Evolutionary conservation across 2,329 filamentous ascomycete species (phyloP), one percentile per base, ranked within the genome.

Genomic region (Taxawa tesnikishii): DNA sequence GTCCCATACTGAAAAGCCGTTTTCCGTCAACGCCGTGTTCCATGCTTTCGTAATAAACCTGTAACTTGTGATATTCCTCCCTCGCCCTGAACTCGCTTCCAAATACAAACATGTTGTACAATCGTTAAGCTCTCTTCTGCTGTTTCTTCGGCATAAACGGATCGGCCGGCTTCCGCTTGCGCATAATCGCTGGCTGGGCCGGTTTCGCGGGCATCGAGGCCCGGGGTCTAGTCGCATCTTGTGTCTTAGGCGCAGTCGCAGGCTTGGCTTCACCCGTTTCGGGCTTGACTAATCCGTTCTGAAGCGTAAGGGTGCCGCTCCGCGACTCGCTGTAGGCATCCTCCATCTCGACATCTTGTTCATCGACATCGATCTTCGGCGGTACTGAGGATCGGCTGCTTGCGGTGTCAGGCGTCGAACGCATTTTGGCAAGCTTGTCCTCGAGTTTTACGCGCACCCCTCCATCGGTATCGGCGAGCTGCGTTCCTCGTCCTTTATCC

Each of bases 311-410:
- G 15, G 36, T 32, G 25, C 31, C 32, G 19, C 36, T 38, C 8
- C 32, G 36, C 5, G 17, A 14, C 28, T 28, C 23, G 16, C 26
- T 36, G 15, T 31, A 33, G 1, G 44, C 46, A 38, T 53, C 50
- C 11, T 34, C 38, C 50, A 53, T 53, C 13, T 53, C 50, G 9
- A 51, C 43, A 26, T 53, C 51, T 13, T 44, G 38, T 1, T 21
- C 21, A 3, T n/a, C 27, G 15, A 28, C 26, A 12, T 28, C 29
- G 12, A n/a, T n/a, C n/a, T n/a, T n/a, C n/a, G n/a, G 19, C 3
- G 19, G n/a, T 8, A n/a, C 2, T 8, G 19, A 23, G 2, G 19
- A 23, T n/a, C 19, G 8, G n/a, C 9, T 29, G 15, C 27, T 14
- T 10, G 12, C 12, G 8, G 27, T 14, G 5, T 8, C 15, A 15